Conservation (phyloP, 2,329 filamentous ascomycete species). For the Exophiala viscosa region DNA sequence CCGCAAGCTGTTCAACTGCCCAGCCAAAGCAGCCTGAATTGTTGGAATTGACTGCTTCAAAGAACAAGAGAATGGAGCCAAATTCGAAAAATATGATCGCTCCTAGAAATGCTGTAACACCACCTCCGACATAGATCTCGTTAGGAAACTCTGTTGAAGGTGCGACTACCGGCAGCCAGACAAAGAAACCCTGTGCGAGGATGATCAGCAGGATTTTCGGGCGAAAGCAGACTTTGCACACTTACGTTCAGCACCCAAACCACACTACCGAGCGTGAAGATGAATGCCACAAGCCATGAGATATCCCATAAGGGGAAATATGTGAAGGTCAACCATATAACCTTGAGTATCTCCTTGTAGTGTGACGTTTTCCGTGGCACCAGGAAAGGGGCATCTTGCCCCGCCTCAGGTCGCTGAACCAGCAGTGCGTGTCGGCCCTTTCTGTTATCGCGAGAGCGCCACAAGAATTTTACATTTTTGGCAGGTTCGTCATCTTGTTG, state of each 20-base stretch:
- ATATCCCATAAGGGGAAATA: constrained; percentile 55
- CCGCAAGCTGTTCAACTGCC: constrained; percentile 56
- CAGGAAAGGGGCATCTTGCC: constrained; percentile 27
- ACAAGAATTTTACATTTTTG: constrained; percentile 34
- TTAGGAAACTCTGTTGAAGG: constrained; percentile 40
- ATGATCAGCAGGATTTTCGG: not conserved
- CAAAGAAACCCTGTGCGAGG: constrained; percentile 42
- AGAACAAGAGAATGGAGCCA: constrained; percentile 59
- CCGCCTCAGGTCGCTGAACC: constrained; percentile 34
- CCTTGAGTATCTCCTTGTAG: constrained; percentile 32
- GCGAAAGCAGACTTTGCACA: not conserved
- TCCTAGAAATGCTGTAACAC: constrained; percentile 63
- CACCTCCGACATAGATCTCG: constrained; percentile 55
- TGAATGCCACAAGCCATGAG: constrained; percentile 52
- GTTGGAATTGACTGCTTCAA: constrained; percentile 68
- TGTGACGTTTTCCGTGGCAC: constrained; percentile 36
- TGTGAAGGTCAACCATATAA: constrained; percentile 49
- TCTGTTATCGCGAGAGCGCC: constrained; percentile 46
- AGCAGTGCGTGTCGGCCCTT: constrained; percentile 46
- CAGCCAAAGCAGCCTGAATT: constrained; percentile 64
- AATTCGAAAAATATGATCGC: constrained; percentile 66
- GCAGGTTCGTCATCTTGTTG: constrained; percentile 24
- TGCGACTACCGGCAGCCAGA: constrained; percentile 56
- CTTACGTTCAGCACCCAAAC: constrained; percentile 51
- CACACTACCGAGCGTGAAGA: constrained; percentile 53